Conservation (phyloP, 345 rosid genomes). For the Stellera chamaejasme region DNA sequence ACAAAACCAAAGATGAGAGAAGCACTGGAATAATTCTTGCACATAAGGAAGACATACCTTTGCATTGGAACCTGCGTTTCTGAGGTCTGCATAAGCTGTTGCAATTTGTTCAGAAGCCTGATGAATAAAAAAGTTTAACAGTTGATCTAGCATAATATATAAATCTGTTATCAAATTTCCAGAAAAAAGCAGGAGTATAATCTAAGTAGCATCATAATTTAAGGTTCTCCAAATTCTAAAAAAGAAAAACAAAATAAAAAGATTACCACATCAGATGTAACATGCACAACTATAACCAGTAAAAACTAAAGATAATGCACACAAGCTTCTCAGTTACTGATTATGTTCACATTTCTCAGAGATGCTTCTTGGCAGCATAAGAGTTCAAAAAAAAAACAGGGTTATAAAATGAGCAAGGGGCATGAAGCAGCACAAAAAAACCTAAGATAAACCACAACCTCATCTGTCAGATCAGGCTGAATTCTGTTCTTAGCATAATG, state of each 20-base stretch:
- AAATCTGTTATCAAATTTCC: not conserved
- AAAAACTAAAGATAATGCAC: not conserved
- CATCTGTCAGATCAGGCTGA: constrained; percentile 91
- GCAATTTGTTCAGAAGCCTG: constrained; percentile 95
- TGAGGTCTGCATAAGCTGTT: constrained; percentile 87
- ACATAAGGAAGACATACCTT: constrained; percentile 36
- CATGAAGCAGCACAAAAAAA: too few relatives aligned
- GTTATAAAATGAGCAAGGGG: not conserved
- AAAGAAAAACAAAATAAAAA: too few relatives aligned
- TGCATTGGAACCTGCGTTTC: constrained; percentile 64
- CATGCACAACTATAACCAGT: too few relatives aligned
- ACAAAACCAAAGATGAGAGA: not conserved
- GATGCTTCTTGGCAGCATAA: not conserved
- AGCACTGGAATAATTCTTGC: constrained; percentile 1
- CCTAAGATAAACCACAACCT: constrained; percentile 32
- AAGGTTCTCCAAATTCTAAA: too few relatives aligned
- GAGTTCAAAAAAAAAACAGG: not conserved
- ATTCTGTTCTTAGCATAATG: constrained; percentile 97
- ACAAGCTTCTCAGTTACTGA: not conserved
- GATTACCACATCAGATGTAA: too few relatives aligned
- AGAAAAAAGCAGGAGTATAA: too few relatives aligned
- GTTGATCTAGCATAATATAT: constrained; percentile 5
- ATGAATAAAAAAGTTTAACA: constrained; percentile 4
- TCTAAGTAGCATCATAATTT: too few relatives aligned
- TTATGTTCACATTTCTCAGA: too few relatives aligned